phyloP scores from a whole-genome alignment of 139 green algal species.

The Pleodorina starrii region DNA sequence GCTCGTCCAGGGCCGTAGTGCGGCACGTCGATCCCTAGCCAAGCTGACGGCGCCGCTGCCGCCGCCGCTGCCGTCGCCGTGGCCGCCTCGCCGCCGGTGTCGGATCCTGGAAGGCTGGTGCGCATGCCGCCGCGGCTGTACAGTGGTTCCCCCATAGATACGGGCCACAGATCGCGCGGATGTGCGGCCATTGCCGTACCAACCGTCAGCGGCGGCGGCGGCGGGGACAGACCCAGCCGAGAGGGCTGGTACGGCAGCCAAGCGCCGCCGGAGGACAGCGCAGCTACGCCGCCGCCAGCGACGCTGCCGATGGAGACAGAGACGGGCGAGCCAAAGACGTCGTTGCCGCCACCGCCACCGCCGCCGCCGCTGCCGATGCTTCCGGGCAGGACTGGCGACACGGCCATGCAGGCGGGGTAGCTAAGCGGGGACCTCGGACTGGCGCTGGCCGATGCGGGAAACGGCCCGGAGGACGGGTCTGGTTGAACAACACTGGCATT shows the following conservation, averaged over 20 bases:
- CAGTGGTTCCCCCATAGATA: background rate
- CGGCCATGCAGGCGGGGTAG: background rate
- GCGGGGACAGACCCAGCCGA: background rate
- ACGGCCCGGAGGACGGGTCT: background rate
- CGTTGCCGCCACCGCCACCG: background rate
- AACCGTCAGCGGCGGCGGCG: background rate
- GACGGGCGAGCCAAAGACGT: background rate
- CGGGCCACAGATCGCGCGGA: background rate
- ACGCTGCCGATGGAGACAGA: background rate
- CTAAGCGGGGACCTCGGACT: background rate
- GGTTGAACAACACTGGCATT: background rate
- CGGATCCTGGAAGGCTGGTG: background rate
- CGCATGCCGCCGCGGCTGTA: background rate
- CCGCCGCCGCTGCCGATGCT: background rate
- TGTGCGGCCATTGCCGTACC: background rate
- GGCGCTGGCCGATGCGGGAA: background rate
- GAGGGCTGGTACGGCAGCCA: background rate
- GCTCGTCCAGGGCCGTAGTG: background rate
- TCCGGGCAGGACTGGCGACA: background rate
- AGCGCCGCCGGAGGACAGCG: background rate
- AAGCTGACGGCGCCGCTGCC: background rate
- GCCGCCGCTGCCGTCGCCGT: background rate
- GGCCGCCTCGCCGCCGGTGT: background rate
- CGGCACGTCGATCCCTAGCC: constrained; percentile 12
- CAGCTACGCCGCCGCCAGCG: background rate